phyloP scores from a whole-genome alignment of 148 eudicot species.

The Cornus kousa region DNA sequence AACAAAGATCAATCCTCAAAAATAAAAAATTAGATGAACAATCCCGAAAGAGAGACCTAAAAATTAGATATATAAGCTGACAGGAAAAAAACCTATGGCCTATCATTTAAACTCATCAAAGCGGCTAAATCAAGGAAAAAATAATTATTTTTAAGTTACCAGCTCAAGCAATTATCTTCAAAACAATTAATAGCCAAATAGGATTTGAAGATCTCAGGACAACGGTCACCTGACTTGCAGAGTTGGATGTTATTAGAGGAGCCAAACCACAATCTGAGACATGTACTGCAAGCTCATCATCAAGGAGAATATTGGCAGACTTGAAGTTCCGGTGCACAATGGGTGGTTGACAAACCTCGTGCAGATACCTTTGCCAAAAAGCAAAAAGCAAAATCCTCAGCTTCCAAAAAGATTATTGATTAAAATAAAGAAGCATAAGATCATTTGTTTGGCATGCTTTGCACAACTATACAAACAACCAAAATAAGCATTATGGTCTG shows the following conservation, averaged over 20 bases:
- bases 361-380: constrained; percentile 64
- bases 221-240: constrained; percentile 52
- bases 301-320: constrained; percentile 76
- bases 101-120: not conserved
- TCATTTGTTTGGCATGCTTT: not conserved
- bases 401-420: not conserved
- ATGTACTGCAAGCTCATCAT: constrained; percentile 58
- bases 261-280: constrained; percentile 93
- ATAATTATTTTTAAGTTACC: not conserved
- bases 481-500: not conserved
- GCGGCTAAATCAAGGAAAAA: not conserved
- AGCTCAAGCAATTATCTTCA: not conserved
- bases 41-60: no score
- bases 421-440: not conserved
- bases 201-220: not conserved
- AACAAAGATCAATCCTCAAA: not conserved
- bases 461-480: not conserved
- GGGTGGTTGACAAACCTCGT: constrained; percentile 74
- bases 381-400: constrained; percentile 18
- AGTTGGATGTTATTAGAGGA: constrained; percentile 44
- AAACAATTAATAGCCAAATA: not conserved
- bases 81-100: no score
- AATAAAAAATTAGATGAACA: no score
- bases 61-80: no score
- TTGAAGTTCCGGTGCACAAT: constrained; percentile 82